Conservation (phyloP, 441 rosid genomes). For the Adansonia gregorii region DNA sequence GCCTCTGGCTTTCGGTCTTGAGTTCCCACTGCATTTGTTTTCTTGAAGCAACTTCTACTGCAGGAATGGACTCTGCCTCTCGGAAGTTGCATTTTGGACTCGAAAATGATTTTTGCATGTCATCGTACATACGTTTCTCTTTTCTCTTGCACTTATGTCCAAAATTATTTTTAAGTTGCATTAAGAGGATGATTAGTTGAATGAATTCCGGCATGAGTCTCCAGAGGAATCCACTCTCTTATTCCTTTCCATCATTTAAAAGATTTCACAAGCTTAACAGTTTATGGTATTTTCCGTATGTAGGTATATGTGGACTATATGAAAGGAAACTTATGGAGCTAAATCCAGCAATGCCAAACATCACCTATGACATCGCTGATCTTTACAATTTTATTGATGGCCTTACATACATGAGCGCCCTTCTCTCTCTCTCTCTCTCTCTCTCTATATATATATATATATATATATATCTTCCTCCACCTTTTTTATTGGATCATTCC, state of each 20-base stretch:
- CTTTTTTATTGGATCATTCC: background rate
- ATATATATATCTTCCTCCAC: slow-evolving; percentile 21
- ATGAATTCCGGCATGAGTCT: slow-evolving; percentile 6
- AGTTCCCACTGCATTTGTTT: background rate
- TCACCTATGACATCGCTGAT: slow-evolving; percentile 83
- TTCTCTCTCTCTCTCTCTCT: slow-evolving; percentile 66
- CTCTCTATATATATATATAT: background rate
- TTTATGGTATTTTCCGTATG: slow-evolving; percentile 21
- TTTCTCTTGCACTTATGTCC: background rate
- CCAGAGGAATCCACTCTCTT: background rate
- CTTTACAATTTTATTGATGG: slow-evolving; percentile 95
- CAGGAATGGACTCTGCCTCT: background rate
- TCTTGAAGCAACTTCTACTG: background rate
- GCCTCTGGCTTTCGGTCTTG: background rate
- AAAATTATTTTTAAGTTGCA: background rate
- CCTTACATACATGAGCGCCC: slow-evolving; percentile 88
- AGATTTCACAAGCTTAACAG: background rate
- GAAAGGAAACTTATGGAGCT: slow-evolving; percentile 93
- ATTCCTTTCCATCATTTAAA: background rate
- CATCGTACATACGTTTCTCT: background rate
- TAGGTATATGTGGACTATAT: slow-evolving; percentile 86
- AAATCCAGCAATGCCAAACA: slow-evolving; percentile 77
- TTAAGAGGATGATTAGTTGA: slow-evolving; percentile 2
- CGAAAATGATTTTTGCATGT: background rate
- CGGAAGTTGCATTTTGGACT: background rate